Conservation (phyloP, 2,329 filamentous ascomycete species). For the Rutstroemia sp. region DNA sequence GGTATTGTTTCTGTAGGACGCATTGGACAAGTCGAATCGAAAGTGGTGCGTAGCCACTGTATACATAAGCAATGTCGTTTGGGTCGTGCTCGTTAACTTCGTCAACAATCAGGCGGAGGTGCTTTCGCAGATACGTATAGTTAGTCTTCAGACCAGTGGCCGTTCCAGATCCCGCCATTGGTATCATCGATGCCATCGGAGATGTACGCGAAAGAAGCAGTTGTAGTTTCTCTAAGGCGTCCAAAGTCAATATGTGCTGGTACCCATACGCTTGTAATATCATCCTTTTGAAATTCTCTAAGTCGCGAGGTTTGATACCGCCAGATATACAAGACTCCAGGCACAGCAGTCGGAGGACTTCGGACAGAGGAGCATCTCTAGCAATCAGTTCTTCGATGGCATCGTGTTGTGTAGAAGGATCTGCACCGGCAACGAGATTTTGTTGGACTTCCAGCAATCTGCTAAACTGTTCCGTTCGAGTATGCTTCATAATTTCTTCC, state of each 20-base stretch:
- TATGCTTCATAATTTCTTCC: slow-evolving; percentile 93
- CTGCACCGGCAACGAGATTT: slow-evolving; percentile 83
- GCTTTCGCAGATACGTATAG: slow-evolving; percentile 80
- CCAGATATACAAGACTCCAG: slow-evolving; percentile 87
- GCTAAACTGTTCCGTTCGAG: slow-evolving; percentile 81
- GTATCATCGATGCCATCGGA: slow-evolving; percentile 73
- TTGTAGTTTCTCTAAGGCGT: slow-evolving; percentile 81
- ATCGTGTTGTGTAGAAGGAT: slow-evolving; percentile 83
- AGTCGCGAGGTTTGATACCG: slow-evolving; percentile 79
- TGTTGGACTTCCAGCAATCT: slow-evolving; percentile 89
- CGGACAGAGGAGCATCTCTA: slow-evolving; percentile 71
- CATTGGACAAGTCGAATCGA: slow-evolving; percentile 89
- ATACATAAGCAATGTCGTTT: slow-evolving; percentile 94
- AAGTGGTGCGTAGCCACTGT: slow-evolving; percentile 91
- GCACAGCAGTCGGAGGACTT: slow-evolving; percentile 78
- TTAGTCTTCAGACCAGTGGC: slow-evolving; percentile 69
- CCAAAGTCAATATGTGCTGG: slow-evolving; percentile 85
- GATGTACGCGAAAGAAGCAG: slow-evolving; percentile 73
- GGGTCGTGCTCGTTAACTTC: slow-evolving; percentile 94
- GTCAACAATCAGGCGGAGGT: slow-evolving; percentile 83
- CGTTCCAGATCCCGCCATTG: slow-evolving; percentile 54
- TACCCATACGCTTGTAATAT: slow-evolving; percentile 91
- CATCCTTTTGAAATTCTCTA: slow-evolving; percentile 81
- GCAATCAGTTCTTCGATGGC: slow-evolving; percentile 92
- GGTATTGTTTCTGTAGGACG: slow-evolving; percentile 81